Evolutionary conservation across 768 basidiomycete species (phyloP).

Genomic region (Hydnomerulius pinastri): DNA sequence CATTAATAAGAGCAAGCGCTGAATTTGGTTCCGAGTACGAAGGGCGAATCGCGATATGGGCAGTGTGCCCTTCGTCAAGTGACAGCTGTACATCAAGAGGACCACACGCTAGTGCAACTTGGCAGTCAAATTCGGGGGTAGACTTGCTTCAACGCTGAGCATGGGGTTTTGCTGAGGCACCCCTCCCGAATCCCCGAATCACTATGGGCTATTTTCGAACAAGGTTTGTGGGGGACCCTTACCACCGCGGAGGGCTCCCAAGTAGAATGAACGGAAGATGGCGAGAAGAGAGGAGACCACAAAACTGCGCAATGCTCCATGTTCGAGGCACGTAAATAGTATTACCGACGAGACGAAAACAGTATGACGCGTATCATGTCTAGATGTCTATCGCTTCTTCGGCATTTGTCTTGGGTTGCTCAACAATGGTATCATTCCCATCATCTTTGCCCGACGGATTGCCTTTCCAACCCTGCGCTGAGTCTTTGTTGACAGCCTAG

Average conservation of each 20-base stretch:
- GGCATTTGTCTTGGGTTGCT: conserved; percentile 32
- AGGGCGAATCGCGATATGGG: too few relatives aligned
- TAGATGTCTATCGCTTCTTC: conserved; percentile 15
- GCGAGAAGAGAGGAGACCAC: too few relatives aligned
- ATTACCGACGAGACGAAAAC: too few relatives aligned
- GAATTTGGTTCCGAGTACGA: neutral
- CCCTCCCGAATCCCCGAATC: too few relatives aligned
- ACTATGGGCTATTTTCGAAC: neutral
- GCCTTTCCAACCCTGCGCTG: conserved; percentile 84
- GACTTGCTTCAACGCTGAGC: neutral
- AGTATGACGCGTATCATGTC: neutral
- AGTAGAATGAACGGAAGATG: too few relatives aligned
- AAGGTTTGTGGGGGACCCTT: conserved; percentile 9
- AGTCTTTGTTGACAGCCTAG: conserved; percentile 72
- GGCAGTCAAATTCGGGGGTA: too few relatives aligned
- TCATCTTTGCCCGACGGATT: conserved; percentile 85
- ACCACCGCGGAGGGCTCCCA: too few relatives aligned
- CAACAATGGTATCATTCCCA: conserved; percentile 76
- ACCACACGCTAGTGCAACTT: neutral
- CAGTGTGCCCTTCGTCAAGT: neutral
- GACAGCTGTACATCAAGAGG: neutral
- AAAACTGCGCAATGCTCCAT: too few relatives aligned
- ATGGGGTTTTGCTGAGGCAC: too few relatives aligned
- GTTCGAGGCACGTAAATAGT: too few relatives aligned
- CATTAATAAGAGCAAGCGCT: too few relatives aligned